A percentile compares a stretch with the other conserved stretches of the same genome.
These are phyloP conservation scores for Kodamaea derodonti DNA, from an alignment of 1,139 yeast species.

Conservation along the genomic window DNA sequence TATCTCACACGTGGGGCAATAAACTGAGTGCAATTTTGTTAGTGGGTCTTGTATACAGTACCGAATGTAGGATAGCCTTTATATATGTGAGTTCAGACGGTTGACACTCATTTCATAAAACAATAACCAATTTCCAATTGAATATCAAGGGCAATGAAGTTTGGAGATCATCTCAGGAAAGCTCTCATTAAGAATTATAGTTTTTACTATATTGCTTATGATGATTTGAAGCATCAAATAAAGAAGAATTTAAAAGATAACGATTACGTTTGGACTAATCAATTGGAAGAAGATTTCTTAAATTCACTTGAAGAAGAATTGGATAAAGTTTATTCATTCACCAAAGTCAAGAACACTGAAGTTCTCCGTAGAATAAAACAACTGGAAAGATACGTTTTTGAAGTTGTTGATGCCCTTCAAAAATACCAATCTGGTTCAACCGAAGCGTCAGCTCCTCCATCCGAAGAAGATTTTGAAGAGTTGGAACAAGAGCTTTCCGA, in stretches of 20 bases:
- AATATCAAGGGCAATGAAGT: too few species aligned
- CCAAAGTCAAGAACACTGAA: conserved; percentile 82
- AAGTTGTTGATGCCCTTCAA: conserved; percentile 49
- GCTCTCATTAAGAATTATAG: conserved; percentile 79
- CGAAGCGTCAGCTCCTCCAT: conserved; percentile 30
- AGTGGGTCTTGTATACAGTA: too few species aligned
- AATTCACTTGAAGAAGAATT: conserved; percentile 71
- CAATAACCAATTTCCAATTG: too few species aligned
- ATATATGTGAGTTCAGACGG: too few species aligned
- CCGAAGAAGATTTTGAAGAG: conserved; percentile 84
- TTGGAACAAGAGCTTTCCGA: conserved; percentile 90
- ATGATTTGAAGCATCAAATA: conserved; percentile 78
- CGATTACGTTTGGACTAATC: conserved; percentile 63
- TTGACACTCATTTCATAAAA: too few species aligned
- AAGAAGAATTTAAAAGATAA: conserved; percentile 61
- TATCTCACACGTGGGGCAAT: too few species aligned
- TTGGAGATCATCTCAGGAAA: conserved; percentile 72
- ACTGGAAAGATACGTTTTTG: conserved; percentile 63
- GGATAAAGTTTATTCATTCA: conserved; percentile 88
- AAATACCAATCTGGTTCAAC: conserved; percentile 13
- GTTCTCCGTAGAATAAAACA: conserved; percentile 79
- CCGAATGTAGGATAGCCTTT: too few species aligned
- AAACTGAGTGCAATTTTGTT: too few species aligned
- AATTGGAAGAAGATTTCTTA: conserved; percentile 77
- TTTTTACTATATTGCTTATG: conserved; percentile 86